Evolutionary conservation across 2,329 filamentous ascomycete species (phyloP), one percentile per base, ranked within the genome.

Genomic region (Epicoccum sorghinum): DNA sequence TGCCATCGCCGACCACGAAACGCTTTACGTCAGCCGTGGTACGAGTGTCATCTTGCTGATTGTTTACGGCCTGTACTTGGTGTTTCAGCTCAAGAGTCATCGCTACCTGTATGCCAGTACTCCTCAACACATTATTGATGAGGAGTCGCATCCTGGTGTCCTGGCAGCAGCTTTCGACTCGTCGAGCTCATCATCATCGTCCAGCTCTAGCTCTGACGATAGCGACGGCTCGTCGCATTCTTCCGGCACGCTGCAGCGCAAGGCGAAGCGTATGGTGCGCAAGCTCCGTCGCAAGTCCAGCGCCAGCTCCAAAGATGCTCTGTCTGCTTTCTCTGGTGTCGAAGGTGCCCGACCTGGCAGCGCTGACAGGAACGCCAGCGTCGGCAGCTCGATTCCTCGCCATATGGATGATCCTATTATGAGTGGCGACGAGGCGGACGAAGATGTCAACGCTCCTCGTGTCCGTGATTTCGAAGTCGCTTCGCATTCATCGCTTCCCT

Each of bases 41-140:
- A 96, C 91, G 30, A 96, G 91, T 76, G 88, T 96, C 27, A 89
- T 96, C 46, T 79, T 96, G 7, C 82, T 96, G 2, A 71, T 96
- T 30, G 88, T 96, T 9, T 96, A 96, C 71, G 77, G 87, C 40
- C 78, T 96, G 14, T 96, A 96, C 70, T 83, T 96, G 30, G 70
- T 96, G 18, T 96, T 96, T 76, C 92, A 96, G 78, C 84, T 96
- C 57, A 96, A 96, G 76, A 95, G 91, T 1, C 92, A 96, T 71
- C 84, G 90, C 7, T 96, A 96, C 77, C 87, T 96, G 79, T 96
- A 96, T 65, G 89, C 92, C 89, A 74, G 91, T 62, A 96, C 90
- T 4, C 93, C 93, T 8, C 92, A 96, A 76, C 88, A 93, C 65
- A 89, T 96, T 56, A 95, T 97, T 59, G 93, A 97, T 64, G 91